A percentile compares a stretch with the other conserved stretches of the same genome.
These are phyloP conservation scores for Gossypium trilobum DNA, from an alignment of 441 rosid species.

Conservation along the genomic window DNA sequence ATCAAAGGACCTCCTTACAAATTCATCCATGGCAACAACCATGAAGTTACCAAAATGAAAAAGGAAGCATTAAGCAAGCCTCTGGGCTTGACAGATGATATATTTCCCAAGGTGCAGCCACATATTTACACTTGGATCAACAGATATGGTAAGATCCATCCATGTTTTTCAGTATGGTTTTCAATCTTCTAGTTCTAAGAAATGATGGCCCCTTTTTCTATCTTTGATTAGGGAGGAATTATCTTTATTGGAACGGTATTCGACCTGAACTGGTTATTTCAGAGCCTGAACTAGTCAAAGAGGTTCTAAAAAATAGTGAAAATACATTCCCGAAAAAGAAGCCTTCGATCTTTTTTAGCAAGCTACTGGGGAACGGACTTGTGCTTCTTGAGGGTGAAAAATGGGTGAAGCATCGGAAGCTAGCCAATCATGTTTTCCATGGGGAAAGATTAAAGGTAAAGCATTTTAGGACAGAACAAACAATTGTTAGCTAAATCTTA, in stretches of 20 bases:
- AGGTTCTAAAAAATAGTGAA: constrained; percentile 23
- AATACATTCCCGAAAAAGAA: constrained; percentile 9
- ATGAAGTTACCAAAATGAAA: constrained; percentile 18
- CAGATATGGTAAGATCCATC: not conserved
- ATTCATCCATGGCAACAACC: constrained; percentile 30
- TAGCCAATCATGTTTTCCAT: not conserved
- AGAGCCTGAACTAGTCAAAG: constrained; percentile 9
- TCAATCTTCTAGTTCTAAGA: not conserved
- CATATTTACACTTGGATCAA: constrained; percentile 21
- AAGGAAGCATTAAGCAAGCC: constrained; percentile 21
- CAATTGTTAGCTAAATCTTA: no score
- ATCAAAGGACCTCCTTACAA: constrained; percentile 29
- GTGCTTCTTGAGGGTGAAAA: constrained; percentile 11
- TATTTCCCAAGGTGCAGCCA: constrained; percentile 23
- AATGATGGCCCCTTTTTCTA: not conserved
- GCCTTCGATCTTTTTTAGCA: not conserved
- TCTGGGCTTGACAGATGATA: not conserved
- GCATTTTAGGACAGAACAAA: not conserved
- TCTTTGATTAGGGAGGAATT: constrained; percentile 23
- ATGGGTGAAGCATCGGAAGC: no score
- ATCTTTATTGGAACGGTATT: constrained; percentile 26
- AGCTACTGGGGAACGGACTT: constrained; percentile 31
- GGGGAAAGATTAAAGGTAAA: not conserved
- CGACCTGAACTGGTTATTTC: constrained; percentile 14
- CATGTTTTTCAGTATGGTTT: not conserved